These are phyloP conservation scores for Neurospora sublineolata DNA, from an alignment of 495 filamentous ascomycete genomes.

Conservation along the genomic window DNA sequence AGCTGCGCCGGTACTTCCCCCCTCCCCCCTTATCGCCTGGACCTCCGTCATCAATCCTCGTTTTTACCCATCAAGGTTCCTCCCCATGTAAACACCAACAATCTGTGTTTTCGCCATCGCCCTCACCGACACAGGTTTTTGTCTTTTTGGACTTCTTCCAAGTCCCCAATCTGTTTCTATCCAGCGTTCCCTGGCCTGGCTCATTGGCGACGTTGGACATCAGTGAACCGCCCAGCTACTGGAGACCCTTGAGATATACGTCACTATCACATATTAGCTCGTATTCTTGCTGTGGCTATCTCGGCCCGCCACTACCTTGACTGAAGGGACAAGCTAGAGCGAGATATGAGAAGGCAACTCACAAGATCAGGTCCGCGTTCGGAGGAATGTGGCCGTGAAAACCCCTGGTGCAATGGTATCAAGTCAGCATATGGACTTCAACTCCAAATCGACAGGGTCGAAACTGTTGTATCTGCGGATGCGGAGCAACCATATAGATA, in stretches of 20 bases:
- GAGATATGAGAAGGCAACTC: constrained; percentile 15
- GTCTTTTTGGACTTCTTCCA: not conserved
- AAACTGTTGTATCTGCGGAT: not conserved
- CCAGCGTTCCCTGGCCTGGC: not conserved
- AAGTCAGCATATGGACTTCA: not conserved
- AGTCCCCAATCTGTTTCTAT: not conserved
- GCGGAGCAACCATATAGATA: not conserved
- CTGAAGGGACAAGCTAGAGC: not conserved
- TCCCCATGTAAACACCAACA: not conserved
- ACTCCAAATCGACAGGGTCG: not conserved
- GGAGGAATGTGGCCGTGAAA: constrained; percentile 54
- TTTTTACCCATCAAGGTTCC: not conserved
- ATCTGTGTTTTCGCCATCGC: not conserved
- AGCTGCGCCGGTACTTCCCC: not conserved
- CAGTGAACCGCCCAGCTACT: not conserved
- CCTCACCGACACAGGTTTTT: not conserved
- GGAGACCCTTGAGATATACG: constrained; percentile 38
- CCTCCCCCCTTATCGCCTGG: not conserved
- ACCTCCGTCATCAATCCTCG: not conserved
- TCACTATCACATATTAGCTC: constrained; percentile 24
- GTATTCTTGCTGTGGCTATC: not conserved
- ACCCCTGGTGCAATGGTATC: constrained; percentile 30
- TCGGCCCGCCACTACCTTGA: constrained; percentile 4
- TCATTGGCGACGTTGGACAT: not conserved
- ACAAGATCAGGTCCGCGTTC: constrained; percentile 46